Conservation (phyloP, 2,329 filamentous ascomycete genomes). For the Trichoderma sp. region DNA sequence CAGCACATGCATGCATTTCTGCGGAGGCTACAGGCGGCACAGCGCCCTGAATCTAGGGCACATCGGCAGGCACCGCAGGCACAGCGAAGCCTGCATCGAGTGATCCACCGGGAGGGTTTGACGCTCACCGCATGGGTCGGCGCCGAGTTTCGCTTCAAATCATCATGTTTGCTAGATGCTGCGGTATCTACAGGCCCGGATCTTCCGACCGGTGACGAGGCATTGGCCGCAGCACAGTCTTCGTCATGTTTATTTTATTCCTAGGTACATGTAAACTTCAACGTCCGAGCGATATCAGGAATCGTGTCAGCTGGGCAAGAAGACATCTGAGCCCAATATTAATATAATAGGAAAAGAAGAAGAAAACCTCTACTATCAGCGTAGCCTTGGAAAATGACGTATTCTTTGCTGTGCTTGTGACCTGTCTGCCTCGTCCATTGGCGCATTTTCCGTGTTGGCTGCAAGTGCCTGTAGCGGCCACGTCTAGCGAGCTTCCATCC, state of each 20-base stretch:
- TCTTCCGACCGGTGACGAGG: conserved; percentile 10
- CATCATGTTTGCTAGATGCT: not conserved
- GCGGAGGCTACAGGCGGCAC: conserved; percentile 12
- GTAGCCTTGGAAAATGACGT: not conserved
- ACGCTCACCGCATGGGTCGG: not conserved
- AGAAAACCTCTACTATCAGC: no score
- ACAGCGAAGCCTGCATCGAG: not conserved
- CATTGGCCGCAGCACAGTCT: not conserved
- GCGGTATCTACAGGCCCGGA: not conserved
- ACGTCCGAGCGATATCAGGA: no score
- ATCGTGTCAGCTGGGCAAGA: not conserved
- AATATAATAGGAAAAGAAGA: not conserved
- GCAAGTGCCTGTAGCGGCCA: no score
- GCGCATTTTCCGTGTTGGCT: not conserved
- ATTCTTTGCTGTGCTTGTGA: not conserved
- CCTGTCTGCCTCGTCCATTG: not conserved
- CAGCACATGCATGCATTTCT: not conserved
- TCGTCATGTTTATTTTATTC: no score
- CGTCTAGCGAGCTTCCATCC: not conserved
- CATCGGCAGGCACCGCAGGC: conserved; percentile 6
- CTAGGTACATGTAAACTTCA: not conserved
- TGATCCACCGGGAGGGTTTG: not conserved
- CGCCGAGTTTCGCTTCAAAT: not conserved
- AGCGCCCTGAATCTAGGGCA: conserved; percentile 10
- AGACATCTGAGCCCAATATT: not conserved